Evolutionary conservation across 768 basidiomycete species (phyloP), one percentile per base, ranked within the genome.

Genomic region (Myochromella boudieri): DNA sequence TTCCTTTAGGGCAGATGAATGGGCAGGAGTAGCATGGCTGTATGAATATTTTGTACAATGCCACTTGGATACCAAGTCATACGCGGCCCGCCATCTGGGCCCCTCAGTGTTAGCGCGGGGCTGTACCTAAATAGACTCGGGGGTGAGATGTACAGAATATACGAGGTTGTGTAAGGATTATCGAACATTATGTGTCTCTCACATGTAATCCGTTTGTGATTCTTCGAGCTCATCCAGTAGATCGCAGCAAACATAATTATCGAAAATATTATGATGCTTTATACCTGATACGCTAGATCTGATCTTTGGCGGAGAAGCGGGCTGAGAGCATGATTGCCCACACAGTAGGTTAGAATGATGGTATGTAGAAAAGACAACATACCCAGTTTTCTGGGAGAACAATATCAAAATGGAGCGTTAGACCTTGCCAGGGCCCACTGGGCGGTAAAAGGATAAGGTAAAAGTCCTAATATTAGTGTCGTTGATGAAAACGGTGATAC

Each of bases 81-180:
- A 49, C 1, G 65, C 65, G n/a, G 52, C 32, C 4, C 34, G 37
- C 63, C 66, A 61, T 12, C 57, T 54, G 14, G 46, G 8, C 72
- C 71, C 1, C 70, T 65, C 17, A 75, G 65, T 1, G 70, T 73
- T 46, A 72, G 54, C 1, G 72, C 72, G 6, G 73, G 71, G 7
- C 67, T 63, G 45, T 73, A 72, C 9, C 71, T 70, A 37, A 7
- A n/a, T n/a, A n/a, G n/a, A n/a, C n/a, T n/a, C n/a, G n/a, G n/a
- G 14, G 26, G 37, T 14, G 4, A 26, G 47, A 25, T 11, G 11
- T 27, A 21, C n/a, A n/a, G n/a, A n/a, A 4, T 41, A 27, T 11
- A 27, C 39, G 26, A 24, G 12, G 25, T 24, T 24, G 15, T 43
- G 31, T 56, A 41, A 1, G 53, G 53, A 31, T 52, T 27, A 2